These are phyloP conservation scores for Dichotomopilus funicola DNA, from an alignment of 2,329 filamentous ascomycete genomes.

Conservation along the genomic window DNA sequence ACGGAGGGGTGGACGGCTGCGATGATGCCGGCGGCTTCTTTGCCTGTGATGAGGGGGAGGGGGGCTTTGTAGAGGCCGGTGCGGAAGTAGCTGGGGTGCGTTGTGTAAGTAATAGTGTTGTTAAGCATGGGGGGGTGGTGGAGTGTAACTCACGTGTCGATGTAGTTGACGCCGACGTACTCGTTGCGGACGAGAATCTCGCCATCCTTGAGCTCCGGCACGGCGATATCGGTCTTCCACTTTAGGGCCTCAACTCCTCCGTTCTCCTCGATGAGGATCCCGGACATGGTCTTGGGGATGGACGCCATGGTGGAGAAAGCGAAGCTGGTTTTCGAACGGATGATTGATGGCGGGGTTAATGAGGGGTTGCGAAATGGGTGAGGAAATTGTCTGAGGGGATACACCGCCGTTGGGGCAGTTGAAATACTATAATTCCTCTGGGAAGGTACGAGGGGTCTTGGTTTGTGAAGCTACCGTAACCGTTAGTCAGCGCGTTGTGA, in stretches of 20 bases:
- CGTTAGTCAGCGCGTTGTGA: too few species aligned
- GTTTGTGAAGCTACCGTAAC: too few species aligned
- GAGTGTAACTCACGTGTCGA: constrained; percentile 57
- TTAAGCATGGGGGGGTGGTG: background rate
- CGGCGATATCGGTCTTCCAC: constrained; percentile 62
- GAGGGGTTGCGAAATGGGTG: background rate
- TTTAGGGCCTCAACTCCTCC: constrained; percentile 67
- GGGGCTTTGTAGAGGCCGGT: constrained; percentile 69
- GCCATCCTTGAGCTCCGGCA: constrained; percentile 61
- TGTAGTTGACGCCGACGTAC: constrained; percentile 77
- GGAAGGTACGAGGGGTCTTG: too few species aligned
- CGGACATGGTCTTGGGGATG: constrained; percentile 64
- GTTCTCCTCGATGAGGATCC: constrained; percentile 63
- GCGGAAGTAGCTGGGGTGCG: constrained; percentile 63
- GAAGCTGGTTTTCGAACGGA: too few species aligned
- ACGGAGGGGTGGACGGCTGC: constrained; percentile 30
- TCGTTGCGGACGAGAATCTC: constrained; percentile 77
- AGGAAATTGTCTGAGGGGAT: background rate
- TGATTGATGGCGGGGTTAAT: background rate
- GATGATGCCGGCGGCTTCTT: constrained; percentile 70
- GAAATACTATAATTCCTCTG: too few species aligned
- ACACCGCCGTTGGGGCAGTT: too few species aligned
- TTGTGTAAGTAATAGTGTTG: background rate
- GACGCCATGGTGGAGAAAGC: constrained; percentile 9
- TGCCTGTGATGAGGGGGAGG: constrained; percentile 68